Base-by-base conservation (phyloP, 306 rosid genomes). In the Medicago arabica region DNA sequence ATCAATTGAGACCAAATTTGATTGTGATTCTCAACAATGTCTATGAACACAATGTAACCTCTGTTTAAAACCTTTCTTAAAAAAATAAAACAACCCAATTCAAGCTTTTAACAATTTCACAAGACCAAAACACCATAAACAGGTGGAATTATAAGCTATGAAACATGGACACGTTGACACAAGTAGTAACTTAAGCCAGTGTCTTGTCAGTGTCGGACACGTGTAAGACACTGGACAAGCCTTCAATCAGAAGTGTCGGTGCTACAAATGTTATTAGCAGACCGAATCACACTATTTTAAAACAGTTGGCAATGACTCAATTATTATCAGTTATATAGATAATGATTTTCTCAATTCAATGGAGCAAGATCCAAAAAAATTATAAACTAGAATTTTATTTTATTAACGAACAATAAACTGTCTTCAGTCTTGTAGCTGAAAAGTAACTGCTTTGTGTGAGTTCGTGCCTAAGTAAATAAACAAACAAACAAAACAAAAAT, bases 1-100 rank as follows among this genome's bases (percentile, higher is more conserved):
- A 43, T 13, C 15, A 10, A 43, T 11, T 43, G 6, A 11, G 5
- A 43, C 49, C 49, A 43, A 13, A 43, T 43, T 43, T 43, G 15
- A 43, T 13, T 3, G 15, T 43, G 13, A 43, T 43, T 43, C 49
- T 43, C 49, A 2, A 41, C 14, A 43, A 10, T 43, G 49, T 11
- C 49, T 11, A 43, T 5, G 13, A 43, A 43, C 15, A 4, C 14
- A 43, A 43, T 3, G 13, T 13, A 3, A 43, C 15, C 49, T 0
- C 49, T 43, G 3, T 43, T 43, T 43, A 43, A 11, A 43, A 43
- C 13, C 10, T 15, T 5, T 9, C 79, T 8, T 50, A 14, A 12
- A 61, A 19, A 4, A 55, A 79, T 31, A 81, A 36, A 47, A 12
- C 23, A 46, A 46, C 12, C 60, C 53, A 28, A 39, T 60, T 74